Percentiles rank a stretch among this genome's conserved stretches.
Conservation (phyloP, 192 early-diverging fungal species). For the Spinellus fusiger region DNA sequence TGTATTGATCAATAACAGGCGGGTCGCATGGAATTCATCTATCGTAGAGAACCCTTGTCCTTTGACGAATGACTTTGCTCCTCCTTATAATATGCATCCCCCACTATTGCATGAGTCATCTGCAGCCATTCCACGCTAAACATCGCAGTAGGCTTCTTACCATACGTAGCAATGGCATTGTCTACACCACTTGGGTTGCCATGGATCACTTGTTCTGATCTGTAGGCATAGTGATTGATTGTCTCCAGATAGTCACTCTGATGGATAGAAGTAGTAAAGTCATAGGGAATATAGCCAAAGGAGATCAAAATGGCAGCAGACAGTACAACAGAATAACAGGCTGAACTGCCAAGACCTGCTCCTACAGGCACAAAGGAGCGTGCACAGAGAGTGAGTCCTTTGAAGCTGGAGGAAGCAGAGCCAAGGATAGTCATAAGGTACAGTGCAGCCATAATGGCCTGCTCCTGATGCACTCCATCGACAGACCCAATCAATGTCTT, state of each 20-base stretch:
- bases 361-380: slow-evolving; percentile 82
- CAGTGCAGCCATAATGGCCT: slow-evolving; percentile 61
- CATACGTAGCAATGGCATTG: slow-evolving; percentile 85
- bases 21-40: slow-evolving; percentile 50
- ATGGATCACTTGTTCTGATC: slow-evolving; percentile 91
- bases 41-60: slow-evolving; percentile 48
- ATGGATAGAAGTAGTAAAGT: slow-evolving; percentile 1
- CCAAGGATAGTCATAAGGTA: slow-evolving; percentile 43
- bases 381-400: slow-evolving; percentile 58
- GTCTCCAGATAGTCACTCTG: slow-evolving; percentile 30
- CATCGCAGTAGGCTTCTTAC: slow-evolving; percentile 30
- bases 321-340: slow-evolving; percentile 78
- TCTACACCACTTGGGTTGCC: slow-evolving; percentile 95
- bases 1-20: slow-evolving; percentile 87
- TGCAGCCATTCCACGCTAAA: neutral
- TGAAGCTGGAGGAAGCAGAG: neutral
- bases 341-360: slow-evolving; percentile 94
- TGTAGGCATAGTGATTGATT: slow-evolving; percentile 90
- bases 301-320: slow-evolving; percentile 68
- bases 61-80: slow-evolving; percentile 66
- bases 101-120: neutral
- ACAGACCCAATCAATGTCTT: slow-evolving; percentile 26
- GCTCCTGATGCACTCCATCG: slow-evolving; percentile 28
- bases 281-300: slow-evolving; percentile 34
- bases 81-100: slow-evolving; percentile 40